Conservation (phyloP, 2,329 filamentous ascomycete genomes). For the Ophiostoma pallidulum region DNA sequence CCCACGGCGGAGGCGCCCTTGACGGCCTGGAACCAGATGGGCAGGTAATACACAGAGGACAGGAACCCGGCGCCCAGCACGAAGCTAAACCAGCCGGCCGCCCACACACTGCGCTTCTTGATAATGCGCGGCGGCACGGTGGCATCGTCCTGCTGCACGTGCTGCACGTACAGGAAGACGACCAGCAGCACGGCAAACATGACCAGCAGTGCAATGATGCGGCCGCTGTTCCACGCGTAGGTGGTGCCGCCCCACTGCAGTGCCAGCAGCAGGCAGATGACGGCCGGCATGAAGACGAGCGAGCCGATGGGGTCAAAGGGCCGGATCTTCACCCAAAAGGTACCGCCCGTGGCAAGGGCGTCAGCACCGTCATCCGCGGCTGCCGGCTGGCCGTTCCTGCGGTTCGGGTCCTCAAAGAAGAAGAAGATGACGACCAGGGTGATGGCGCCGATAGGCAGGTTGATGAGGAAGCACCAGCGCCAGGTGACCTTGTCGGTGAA, state of each 20-base stretch:
- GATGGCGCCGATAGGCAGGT: constrained; percentile 24
- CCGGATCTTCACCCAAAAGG: constrained; percentile 16
- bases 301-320: constrained; percentile 16
- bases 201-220: constrained; percentile 31
- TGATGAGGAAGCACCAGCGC: constrained; percentile 27
- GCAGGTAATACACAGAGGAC: constrained; percentile 20
- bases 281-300: constrained; percentile 19
- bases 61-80: constrained; percentile 25
- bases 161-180: constrained; percentile 26
- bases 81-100: constrained; percentile 26
- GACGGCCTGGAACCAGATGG: constrained; percentile 30
- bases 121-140: constrained; percentile 34
- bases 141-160: constrained; percentile 26
- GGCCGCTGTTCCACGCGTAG: constrained; percentile 17
- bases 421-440: constrained; percentile 17
- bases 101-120: constrained; percentile 28
- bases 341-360: not conserved
- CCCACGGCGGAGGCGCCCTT: constrained; percentile 25
- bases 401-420: constrained; percentile 16
- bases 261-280: constrained; percentile 36
- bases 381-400: constrained; percentile 1
- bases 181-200: constrained; percentile 23
- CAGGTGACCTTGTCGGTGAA: constrained; percentile 22
- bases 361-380: too few species aligned
- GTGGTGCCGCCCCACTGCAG: constrained; percentile 33